Percentiles rank a stretch among this genome's conserved stretches.
phyloP scores from a whole-genome alignment of 768 basidiomycete genomes.

The Infundibulicybe gibba region DNA sequence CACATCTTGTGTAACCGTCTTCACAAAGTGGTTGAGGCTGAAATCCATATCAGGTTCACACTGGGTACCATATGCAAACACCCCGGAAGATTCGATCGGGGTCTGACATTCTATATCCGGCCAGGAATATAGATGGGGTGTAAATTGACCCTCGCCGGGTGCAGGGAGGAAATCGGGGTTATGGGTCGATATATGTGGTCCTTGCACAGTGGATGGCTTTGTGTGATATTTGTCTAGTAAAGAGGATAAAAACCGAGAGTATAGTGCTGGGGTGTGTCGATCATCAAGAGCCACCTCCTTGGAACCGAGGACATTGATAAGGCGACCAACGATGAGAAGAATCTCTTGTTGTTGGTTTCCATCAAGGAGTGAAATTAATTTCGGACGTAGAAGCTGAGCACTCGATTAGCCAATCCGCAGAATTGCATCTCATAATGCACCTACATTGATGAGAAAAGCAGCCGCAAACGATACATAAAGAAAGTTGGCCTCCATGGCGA shows the following conservation, averaged over 20 bases:
- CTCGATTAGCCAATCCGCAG: constrained; percentile 1
- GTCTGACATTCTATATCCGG: constrained; percentile 28
- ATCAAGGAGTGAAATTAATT: constrained; percentile 38
- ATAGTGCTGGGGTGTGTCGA: constrained; percentile 52
- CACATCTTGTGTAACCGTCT: constrained; percentile 22
- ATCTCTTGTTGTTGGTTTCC: constrained; percentile 36
- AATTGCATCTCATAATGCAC: constrained; percentile 9
- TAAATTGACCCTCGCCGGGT: constrained; percentile 15
- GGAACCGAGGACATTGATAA: constrained; percentile 45
- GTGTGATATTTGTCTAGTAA: constrained; percentile 36
- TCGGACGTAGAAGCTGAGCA: constrained; percentile 48
- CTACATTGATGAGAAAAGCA: constrained; percentile 58
- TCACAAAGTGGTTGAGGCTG: constrained; percentile 42
- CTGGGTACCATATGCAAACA: neutral
- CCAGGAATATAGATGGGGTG: constrained; percentile 36
- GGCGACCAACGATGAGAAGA: constrained; percentile 33
- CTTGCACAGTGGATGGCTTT: constrained; percentile 2
- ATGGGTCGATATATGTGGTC: neutral
- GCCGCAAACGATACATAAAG: constrained; percentile 55
- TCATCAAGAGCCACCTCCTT: constrained; percentile 51
- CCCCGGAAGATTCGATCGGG: too few species aligned
- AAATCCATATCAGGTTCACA: constrained; percentile 42
- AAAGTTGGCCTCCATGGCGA: constrained; percentile 51
- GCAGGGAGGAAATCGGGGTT: constrained; percentile 16
- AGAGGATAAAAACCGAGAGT: constrained; percentile 51